Evolutionary conservation across 495 filamentous ascomycete species (phyloP), one percentile per base, ranked within the genome.

Genomic region (Annulohypoxylon nitens): DNA sequence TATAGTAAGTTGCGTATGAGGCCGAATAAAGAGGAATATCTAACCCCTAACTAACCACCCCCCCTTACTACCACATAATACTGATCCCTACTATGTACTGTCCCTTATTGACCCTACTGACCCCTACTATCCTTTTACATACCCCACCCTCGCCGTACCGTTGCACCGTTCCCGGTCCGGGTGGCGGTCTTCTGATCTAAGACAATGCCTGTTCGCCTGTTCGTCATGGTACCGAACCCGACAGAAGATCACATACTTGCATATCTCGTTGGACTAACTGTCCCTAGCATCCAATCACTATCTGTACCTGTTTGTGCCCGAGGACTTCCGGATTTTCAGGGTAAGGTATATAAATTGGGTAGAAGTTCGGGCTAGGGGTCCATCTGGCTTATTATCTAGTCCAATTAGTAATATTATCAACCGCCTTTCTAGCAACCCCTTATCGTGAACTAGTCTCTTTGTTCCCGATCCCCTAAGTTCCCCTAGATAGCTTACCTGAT

Each of bases 131-230:
- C 54, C 30, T 5, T 33, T 23, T 11, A 45, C 14, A 41, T 67
- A 74, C 72, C 72, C 72, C 72, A 70, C 72, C 47, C 30, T 54
- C 30, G 54, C 67, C 72, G 72, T 68, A 71, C 65, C 66, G 71
- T 67, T 74, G 71, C 61, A 65, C 71, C 66, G 66, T 53, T 63
- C 72, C 72, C 67, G 67, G 67, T 18, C 63, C 67, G 67, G 67
- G 72, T 75, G 67, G 63, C 63, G 53, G 64, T 75, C 64, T 71
- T 68, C 67, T 75, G 72, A 71, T 75, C 72, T 75, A 75, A 68
- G 67, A 71, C 54, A 70, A 48, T 39, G 58, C 55, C 12, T 68
- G 60, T 55, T 70, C 57, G 55, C 36, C 51, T 43, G 61, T 57
- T 70, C 58, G 55, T 26, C 51, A 34, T 60, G 64, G 63, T 75